These are phyloP conservation scores for Microdochium paspali DNA, from an alignment of 2,329 filamentous ascomycete genomes.

Conservation along the genomic window DNA sequence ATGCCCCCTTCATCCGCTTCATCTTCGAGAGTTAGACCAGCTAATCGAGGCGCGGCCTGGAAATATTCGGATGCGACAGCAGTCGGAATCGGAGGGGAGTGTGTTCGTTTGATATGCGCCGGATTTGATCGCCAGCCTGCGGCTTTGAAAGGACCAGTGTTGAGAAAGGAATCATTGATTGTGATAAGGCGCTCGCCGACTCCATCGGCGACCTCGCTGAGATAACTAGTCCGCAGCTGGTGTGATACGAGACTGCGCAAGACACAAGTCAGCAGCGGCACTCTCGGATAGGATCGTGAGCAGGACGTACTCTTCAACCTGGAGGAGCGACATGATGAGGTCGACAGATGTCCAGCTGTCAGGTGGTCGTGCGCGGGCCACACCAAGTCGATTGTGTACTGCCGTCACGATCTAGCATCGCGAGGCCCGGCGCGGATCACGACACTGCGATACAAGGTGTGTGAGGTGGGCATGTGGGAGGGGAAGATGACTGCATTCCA, in stretches of 20 bases:
- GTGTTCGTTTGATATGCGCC: slow-evolving; percentile 69
- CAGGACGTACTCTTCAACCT: slow-evolving; percentile 22
- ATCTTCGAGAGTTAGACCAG: slow-evolving; percentile 56
- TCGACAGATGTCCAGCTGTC: not conserved
- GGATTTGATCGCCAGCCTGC: slow-evolving; percentile 71
- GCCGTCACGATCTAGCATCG: not conserved
- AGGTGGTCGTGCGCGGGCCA: not conserved
- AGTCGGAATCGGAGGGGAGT: slow-evolving; percentile 79
- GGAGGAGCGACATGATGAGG: slow-evolving; percentile 21
- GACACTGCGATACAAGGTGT: too few relatives aligned
- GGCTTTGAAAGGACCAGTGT: slow-evolving; percentile 72
- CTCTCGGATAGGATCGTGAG: not conserved
- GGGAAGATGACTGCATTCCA: too few relatives aligned
- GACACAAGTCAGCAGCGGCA: slow-evolving; percentile 7
- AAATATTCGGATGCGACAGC: slow-evolving; percentile 79
- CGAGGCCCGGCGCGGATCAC: not conserved
- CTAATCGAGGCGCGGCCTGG: slow-evolving; percentile 53
- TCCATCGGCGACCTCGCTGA: slow-evolving; percentile 72
- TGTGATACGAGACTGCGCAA: slow-evolving; percentile 64
- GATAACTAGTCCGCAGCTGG: slow-evolving; percentile 71
- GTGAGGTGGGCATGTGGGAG: too few relatives aligned
- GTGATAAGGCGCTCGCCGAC: slow-evolving; percentile 78
- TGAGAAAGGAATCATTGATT: slow-evolving; percentile 69
- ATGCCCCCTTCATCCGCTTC: slow-evolving; percentile 65
- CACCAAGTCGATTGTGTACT: not conserved